Conservation (phyloP, 305 asterid genomes). For the Fraxinus baroniana region DNA sequence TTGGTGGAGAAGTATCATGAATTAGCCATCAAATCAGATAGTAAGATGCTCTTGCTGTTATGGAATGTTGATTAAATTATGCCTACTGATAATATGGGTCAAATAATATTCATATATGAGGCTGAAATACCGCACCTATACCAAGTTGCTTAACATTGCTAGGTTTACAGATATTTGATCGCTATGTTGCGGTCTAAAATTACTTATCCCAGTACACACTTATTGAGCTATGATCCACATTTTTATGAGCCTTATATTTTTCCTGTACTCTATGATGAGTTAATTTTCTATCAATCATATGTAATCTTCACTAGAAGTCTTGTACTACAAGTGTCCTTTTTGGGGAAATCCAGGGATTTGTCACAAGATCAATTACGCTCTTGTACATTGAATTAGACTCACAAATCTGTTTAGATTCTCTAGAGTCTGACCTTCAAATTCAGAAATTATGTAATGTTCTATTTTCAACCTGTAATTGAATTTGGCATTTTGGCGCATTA, state of each 20-base stretch:
- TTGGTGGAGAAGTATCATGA: background rate
- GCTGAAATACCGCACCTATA: slow-evolving; percentile 4
- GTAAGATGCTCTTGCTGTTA: background rate
- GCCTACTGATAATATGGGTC: slow-evolving; percentile 6
- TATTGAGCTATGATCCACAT: slow-evolving; percentile 1
- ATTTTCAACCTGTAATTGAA: slow-evolving; percentile 18
- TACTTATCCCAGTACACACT: background rate
- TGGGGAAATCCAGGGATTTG: background rate
- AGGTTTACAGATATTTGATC: background rate
- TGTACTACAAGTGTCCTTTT: background rate
- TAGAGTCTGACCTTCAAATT: background rate
- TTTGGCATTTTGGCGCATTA: slow-evolving; percentile 5
- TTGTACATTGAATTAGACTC: background rate
- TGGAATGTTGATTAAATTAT: slow-evolving; percentile 5
- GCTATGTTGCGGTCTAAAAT: background rate
- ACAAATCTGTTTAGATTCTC: background rate
- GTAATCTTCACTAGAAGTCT: background rate
- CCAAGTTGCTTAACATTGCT: slow-evolving; percentile 1
- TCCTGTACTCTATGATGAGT: background rate
- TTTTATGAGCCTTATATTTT: background rate
- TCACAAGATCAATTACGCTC: background rate
- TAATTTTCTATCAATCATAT: background rate
- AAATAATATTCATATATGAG: slow-evolving; percentile 7
- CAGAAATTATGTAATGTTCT: slow-evolving; percentile 9
- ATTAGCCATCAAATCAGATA: background rate